Evolutionary conservation across 495 filamentous ascomycete species (phyloP), one percentile per base, ranked within the genome.

Genomic region (Penicillium canariense): DNA sequence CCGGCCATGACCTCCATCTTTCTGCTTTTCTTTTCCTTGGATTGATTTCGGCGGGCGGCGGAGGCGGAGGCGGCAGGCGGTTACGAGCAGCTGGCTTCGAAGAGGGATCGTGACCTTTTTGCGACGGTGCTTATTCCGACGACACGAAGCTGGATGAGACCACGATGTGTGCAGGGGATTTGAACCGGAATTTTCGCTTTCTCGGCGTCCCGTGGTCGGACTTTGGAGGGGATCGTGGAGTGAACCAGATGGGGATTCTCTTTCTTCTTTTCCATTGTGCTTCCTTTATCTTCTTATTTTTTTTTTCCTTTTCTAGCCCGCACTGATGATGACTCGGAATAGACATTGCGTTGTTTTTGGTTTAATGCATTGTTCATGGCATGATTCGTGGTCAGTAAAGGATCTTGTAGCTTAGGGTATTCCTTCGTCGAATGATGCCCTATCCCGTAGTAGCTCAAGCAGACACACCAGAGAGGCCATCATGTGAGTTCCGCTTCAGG

Each of bases 301-400:
- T 54, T 31, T 53, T 59, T 53, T 45, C 48, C 57, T 50, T 64
- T 63, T 46, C 53, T 58, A 59, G 61, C 64, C 51, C 60, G 61
- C 63, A 60, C 63, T 65, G 61, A 64, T 63, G 60, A 63, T 38
- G 58, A 64, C 55, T 51, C 55, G 55, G 55, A 58, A 67, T 67
- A 67, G 64, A 67, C 64, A 56, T 65, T 62, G 50, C 55, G 55
- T 60, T 44, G 44, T 38, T 56, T 59, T 61, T 48, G 12, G 26
- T 56, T 53, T 32, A 67, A 67, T 67, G 55, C 61, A 67, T 65
- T 55, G 34, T 54, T 58, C 38, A 50, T 54, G 34, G 25, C 54
- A 57, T 55, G 32, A 35, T 46, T 9, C 15, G 1, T 8, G 35
- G 35, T 20, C n/a, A n/a, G n/a, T n/a, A n/a, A n/a, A n/a, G n/a